A percentile compares a stretch with the other conserved stretches of the same genome.
phyloP scores from a whole-genome alignment of 169 alveolate genomes.

The Cryptosporidium andersoni region DNA sequence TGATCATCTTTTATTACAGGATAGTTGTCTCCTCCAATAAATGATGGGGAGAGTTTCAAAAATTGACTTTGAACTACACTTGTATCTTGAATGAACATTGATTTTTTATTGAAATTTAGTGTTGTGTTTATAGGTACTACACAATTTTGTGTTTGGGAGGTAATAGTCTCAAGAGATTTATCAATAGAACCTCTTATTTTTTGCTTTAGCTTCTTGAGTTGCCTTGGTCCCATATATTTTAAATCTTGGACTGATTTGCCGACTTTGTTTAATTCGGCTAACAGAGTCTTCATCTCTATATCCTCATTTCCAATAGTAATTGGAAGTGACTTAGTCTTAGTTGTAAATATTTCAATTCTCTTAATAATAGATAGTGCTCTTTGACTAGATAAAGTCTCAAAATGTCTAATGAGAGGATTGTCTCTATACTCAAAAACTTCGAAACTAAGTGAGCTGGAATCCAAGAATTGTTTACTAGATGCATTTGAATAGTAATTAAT shows the following conservation, averaged over 20 bases:
- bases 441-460: too few species aligned
- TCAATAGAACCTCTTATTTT: not conserved
- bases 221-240: conserved; percentile 56
- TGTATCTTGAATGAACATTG: too few species aligned
- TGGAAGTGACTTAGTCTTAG: not conserved
- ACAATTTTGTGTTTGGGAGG: too few species aligned
- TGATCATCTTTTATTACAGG: too few species aligned
- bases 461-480: too few species aligned
- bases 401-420: not conserved
- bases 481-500: too few species aligned
- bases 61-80: too few species aligned
- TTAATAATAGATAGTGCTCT: conserved; percentile 21
- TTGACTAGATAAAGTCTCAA: not conserved
- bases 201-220: conserved; percentile 60
- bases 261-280: conserved; percentile 11
- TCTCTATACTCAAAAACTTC: not conserved
- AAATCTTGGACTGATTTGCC: conserved; percentile 58
- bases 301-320: conserved; percentile 9
- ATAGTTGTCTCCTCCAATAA: too few species aligned
- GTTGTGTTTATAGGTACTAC: too few species aligned
- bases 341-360: conserved; percentile 21
- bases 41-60: too few species aligned
- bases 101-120: too few species aligned
- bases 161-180: not conserved
- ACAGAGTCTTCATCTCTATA: conserved; percentile 15